Base-by-base conservation (phyloP, 1,284 basidiomycete species). In the Naganishia liquefaciens region DNA sequence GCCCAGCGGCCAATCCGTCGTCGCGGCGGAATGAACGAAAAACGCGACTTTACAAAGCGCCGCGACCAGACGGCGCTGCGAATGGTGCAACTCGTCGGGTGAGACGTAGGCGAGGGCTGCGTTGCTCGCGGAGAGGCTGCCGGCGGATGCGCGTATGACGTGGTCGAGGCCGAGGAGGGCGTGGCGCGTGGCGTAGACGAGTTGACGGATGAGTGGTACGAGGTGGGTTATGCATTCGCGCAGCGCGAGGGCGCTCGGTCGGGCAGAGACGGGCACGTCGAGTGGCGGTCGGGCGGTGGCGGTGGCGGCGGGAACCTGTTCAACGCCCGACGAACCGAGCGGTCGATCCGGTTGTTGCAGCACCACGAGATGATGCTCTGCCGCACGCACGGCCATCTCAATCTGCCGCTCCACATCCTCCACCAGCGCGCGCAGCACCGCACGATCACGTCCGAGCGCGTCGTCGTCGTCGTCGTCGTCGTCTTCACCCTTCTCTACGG, bases 171-270 rank as follows among this genome's bases (percentile, higher is more conserved):
- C 47, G 47, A 62, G 23, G 17, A 66, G 74, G 17, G 78, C 75
- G 62, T 78, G 78, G 13, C 78, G 76, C 42, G 74, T 76, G 0
- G 74, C 66, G 9, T 64, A 43, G 27, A 77, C 66, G 5, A 79
- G 70, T 10, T 71, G 64, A 13, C 75, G 71, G 5, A 78, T 68
- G 0, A 72, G 64, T 0, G 66, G 51, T 2, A 76, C 68, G 25
- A 66, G 40, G 6, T 39, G 51, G 15, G 43, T 40, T 46, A 64
- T 57, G 4, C 62, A 52, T 42, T 25, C n/a, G 23, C 50, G 49
- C 30, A 65, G 52, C 5, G 43, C 71, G 7, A 70, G 63, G 0
- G 77, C 75, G 49, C 77, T 75, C 64, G 76, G 73, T 25, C 72
- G 66, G 9, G 69, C 58, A 0, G 57, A 50, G 46, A 60, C 27